These are phyloP conservation scores for Serendipita sp. DNA, from an alignment of 768 basidiomycete species.

Conservation along the genomic window DNA sequence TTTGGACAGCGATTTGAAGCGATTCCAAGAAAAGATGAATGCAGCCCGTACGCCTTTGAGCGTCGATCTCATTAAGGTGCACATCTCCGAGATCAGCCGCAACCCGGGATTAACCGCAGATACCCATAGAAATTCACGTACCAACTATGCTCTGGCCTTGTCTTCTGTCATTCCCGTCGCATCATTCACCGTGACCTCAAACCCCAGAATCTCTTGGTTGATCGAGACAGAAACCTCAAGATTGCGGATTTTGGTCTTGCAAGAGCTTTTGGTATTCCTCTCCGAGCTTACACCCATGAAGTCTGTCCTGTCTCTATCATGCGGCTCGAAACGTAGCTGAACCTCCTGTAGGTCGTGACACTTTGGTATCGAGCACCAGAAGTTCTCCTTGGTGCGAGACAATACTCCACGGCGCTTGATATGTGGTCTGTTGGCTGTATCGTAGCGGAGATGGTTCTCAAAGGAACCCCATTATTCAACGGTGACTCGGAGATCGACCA, in stretches of 20 bases:
- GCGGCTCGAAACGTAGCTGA: not conserved
- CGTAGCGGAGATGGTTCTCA: slow-evolving; percentile 97
- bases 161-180: slow-evolving; percentile 89
- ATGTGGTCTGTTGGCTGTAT: slow-evolving; percentile 99
- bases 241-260: slow-evolving; percentile 94
- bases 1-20: slow-evolving; percentile 90
- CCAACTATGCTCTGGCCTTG: slow-evolving; percentile 78
- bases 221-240: slow-evolving; percentile 79
- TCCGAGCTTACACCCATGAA: slow-evolving; percentile 99
- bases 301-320: slow-evolving; percentile 26
- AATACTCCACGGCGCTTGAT: slow-evolving; percentile 95
- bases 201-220: slow-evolving; percentile 89
- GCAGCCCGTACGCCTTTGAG: slow-evolving; percentile 56
- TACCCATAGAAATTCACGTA: slow-evolving; percentile 77
- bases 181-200: slow-evolving; percentile 97
- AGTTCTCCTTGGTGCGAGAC: slow-evolving; percentile 85
- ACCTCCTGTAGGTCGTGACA: slow-evolving; percentile 67
- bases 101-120: not conserved
- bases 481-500: slow-evolving; percentile 99
- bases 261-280: slow-evolving; percentile 92
- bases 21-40: slow-evolving; percentile 86
- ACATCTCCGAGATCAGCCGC: slow-evolving; percentile 23
- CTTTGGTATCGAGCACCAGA: slow-evolving; percentile 99
- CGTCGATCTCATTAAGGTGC: slow-evolving; percentile 69
- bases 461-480: slow-evolving; percentile 77